These are phyloP conservation scores for Glarea lozoyensis DNA, from an alignment of 495 filamentous ascomycete species.

Conservation along the genomic window DNA sequence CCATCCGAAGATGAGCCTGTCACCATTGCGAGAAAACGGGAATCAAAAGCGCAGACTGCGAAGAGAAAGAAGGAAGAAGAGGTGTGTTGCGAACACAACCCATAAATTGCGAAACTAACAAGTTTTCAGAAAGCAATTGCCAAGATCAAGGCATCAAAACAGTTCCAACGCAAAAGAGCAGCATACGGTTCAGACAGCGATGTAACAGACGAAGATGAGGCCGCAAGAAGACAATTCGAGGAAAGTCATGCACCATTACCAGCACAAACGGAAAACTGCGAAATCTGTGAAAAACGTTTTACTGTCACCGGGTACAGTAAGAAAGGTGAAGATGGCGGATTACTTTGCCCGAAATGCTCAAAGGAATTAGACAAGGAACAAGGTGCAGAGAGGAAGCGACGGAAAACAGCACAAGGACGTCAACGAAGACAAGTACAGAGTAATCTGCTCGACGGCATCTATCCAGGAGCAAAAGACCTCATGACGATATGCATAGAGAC, in stretches of 20 bases:
- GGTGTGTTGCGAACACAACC: neutral
- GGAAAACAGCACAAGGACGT: slow-evolving; percentile 32
- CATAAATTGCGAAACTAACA: slow-evolving; percentile 7
- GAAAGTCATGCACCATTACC: slow-evolving; percentile 56
- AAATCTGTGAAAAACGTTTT: slow-evolving; percentile 77
- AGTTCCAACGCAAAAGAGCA: slow-evolving; percentile 39
- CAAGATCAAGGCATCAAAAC: slow-evolving; percentile 72
- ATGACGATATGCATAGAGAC: slow-evolving; percentile 77
- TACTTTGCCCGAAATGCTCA: slow-evolving; percentile 82
- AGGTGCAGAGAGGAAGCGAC: slow-evolving; percentile 50
- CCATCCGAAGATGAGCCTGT: slow-evolving; percentile 20
- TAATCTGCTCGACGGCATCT: slow-evolving; percentile 67
- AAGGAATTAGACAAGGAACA: slow-evolving; percentile 61
- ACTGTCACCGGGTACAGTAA: slow-evolving; percentile 89
- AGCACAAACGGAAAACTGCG: slow-evolving; percentile 85
- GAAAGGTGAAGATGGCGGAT: slow-evolving; percentile 68
- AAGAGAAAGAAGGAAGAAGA: slow-evolving; percentile 28
- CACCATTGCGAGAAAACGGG: slow-evolving; percentile 23
- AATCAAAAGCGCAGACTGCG: slow-evolving; percentile 19
- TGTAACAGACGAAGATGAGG: slow-evolving; percentile 36
- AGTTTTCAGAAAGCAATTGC: slow-evolving; percentile 47
- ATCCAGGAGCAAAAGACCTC: slow-evolving; percentile 62
- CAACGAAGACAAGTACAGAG: slow-evolving; percentile 65
- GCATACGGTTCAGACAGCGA: slow-evolving; percentile 36
- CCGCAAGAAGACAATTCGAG: slow-evolving; percentile 47